Evolutionary conservation across 331 rosid genomes (phyloP).

Genomic region (Quercus phellos): DNA sequence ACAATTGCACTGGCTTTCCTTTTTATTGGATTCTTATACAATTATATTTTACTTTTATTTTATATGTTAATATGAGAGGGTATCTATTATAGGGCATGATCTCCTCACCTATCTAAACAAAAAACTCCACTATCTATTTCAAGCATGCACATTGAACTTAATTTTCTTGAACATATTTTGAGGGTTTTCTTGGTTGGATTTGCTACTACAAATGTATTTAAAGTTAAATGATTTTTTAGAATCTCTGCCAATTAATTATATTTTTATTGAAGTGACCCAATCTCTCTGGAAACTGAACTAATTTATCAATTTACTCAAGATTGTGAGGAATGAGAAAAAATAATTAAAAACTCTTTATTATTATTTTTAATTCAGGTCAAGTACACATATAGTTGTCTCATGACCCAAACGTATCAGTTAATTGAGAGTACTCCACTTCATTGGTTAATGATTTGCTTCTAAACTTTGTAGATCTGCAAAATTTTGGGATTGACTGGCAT

Average conservation of each 20-base stretch:
- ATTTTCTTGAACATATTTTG: neutral
- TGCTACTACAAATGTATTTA: neutral
- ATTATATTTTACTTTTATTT: too few relatives aligned
- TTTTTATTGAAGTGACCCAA: neutral
- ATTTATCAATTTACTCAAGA: neutral
- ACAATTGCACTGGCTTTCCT: too few relatives aligned
- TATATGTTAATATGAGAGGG: neutral
- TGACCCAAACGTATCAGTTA: neutral
- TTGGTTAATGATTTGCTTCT: neutral
- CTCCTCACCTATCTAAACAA: neutral
- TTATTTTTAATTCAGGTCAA: neutral
- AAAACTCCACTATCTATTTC: neutral
- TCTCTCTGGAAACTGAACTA: neutral
- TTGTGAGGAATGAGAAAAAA: neutral
- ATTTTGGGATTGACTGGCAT: slow-evolving; percentile 49
- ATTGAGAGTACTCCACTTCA: neutral
- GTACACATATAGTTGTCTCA: neutral
- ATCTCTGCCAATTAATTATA: neutral
- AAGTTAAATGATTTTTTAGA: neutral
- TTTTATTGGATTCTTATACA: too few relatives aligned
- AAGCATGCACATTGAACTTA: neutral
- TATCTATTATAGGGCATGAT: neutral
- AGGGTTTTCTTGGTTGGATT: neutral
- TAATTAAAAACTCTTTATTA: neutral
- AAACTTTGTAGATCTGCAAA: slow-evolving; percentile 39